A percentile compares a stretch with the other conserved stretches of the same genome.
These are phyloP conservation scores for Nemophila menziesii DNA, from an alignment of 257 asterid species.

Conservation along the genomic window DNA sequence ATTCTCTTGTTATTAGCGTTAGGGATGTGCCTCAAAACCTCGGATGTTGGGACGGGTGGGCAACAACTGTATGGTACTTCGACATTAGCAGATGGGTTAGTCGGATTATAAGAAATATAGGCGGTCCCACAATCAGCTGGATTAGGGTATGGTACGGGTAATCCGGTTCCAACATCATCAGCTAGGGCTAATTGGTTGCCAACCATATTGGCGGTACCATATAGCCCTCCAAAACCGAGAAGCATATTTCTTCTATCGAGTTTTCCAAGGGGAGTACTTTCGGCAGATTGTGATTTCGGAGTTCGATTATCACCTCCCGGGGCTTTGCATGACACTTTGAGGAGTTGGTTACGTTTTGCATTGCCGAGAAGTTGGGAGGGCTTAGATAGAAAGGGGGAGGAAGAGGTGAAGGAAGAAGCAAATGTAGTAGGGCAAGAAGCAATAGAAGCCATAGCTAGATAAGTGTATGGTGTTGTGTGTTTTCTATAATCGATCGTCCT, in stretches of 20 bases:
- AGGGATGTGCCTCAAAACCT: slow-evolving; percentile 41
- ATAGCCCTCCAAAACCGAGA: slow-evolving; percentile 65
- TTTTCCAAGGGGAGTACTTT: slow-evolving; percentile 6
- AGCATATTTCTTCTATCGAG: slow-evolving; percentile 47
- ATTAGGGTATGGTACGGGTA: slow-evolving; percentile 53
- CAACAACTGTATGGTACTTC: slow-evolving; percentile 47
- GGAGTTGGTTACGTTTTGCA: slow-evolving; percentile 12
- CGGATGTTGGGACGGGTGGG: slow-evolving; percentile 28
- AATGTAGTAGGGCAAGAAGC: slow-evolving; percentile 14
- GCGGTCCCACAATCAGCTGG: slow-evolving; percentile 63
- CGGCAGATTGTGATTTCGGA: slow-evolving; percentile 3
- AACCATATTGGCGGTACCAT: slow-evolving; percentile 44
- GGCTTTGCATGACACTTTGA: slow-evolving; percentile 41
- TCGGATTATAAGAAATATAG: slow-evolving; percentile 42
- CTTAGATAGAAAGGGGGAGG: slow-evolving; percentile 14
- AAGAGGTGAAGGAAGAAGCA: slow-evolving; percentile 10
- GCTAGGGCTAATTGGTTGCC: slow-evolving; percentile 12
- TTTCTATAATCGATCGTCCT: too few relatives aligned
- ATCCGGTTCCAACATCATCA: slow-evolving; percentile 35
- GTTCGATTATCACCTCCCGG: slow-evolving; percentile 7
- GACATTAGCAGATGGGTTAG: neutral
- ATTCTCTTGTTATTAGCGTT: slow-evolving; percentile 25
- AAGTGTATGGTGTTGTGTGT: slow-evolving; percentile 1
- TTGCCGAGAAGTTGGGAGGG: slow-evolving; percentile 12
- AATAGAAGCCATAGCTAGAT: slow-evolving; percentile 43